Base-by-base conservation (phyloP, 257 asterid genomes). In the Solanum tarijense region DNA sequence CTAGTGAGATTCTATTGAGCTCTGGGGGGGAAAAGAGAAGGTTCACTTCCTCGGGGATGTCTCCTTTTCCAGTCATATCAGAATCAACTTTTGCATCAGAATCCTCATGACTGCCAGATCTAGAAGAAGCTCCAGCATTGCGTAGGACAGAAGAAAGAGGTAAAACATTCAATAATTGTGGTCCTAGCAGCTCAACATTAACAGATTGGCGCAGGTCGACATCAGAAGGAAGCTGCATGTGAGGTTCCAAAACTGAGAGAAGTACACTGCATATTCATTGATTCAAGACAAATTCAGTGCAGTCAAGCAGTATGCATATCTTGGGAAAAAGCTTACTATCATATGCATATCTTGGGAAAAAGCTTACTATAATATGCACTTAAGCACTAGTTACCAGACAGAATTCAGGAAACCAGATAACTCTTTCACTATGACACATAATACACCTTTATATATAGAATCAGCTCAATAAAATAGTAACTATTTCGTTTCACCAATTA, bases 21-120 rank as follows among this genome's bases (percentile, higher is more conserved):
- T 94, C 98, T 83, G 95, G 89, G 72, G 99, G 99, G 85, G 99
- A 96, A 90, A 97, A 97, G 88, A 96, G 96, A 92, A 94, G 93
- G 89, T 92, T 90, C 66, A 92, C 95, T 88, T 95, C 99, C 87
- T 95, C 99, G 69, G 93, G 86, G 88, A 90, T 86, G 89, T 96
- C 99, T 86, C 87, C 74, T 93, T 92, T 95, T 27, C 91, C 93
- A 73, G 88, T 90, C 79, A 43, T 71, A 85, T 93, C 96, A 86
- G 87, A 35, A 86, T 41, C 89, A 91, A 90, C 87, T 92, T 91
- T 95, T 36, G 86, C 89, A 90, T 95, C 98, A 89, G 92, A 88
- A 83, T 86, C 91, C 83, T 96, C 98, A 89, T 90, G 97, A 89
- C 89, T 90, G 88, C 72, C 90, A 85, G 93, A 87, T 90, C 85